Conservation (phyloP, 2,329 filamentous ascomycete species). For the Cryphonectria parasitica region DNA sequence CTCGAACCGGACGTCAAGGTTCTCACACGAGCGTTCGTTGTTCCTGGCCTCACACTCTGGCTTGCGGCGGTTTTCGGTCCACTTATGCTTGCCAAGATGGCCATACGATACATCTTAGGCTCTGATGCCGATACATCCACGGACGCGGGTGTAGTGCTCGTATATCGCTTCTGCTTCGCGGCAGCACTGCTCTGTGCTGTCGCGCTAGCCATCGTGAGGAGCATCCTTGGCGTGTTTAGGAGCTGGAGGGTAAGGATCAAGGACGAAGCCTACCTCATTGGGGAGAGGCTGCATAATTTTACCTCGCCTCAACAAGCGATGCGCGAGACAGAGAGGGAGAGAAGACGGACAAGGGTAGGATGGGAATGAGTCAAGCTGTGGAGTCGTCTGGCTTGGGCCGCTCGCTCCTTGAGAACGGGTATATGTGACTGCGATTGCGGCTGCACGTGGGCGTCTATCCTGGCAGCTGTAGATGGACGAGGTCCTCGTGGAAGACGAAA, state of each 20-base stretch:
- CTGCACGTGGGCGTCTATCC: not conserved
- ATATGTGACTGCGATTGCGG: not conserved
- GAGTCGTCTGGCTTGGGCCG: not conserved
- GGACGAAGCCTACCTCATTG: slow-evolving; percentile 95
- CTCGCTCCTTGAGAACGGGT: not conserved
- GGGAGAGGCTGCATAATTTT: slow-evolving; percentile 94
- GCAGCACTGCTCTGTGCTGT: slow-evolving; percentile 56
- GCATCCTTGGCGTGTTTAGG: slow-evolving; percentile 64
- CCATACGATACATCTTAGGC: slow-evolving; percentile 46
- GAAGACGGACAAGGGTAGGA: slow-evolving; percentile 26
- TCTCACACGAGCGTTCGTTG: slow-evolving; percentile 83
- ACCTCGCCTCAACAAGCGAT: slow-evolving; percentile 49
- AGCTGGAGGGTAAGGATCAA: slow-evolving; percentile 81
- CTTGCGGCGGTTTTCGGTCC: slow-evolving; percentile 67
- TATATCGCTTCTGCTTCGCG: slow-evolving; percentile 72
- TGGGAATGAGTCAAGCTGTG: slow-evolving; percentile 27
- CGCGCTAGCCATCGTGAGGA: slow-evolving; percentile 49
- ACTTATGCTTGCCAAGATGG: slow-evolving; percentile 57
- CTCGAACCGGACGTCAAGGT: slow-evolving; percentile 77
- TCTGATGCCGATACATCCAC: slow-evolving; percentile 30
- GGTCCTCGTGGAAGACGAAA: not conserved
- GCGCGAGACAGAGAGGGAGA: slow-evolving; percentile 25
- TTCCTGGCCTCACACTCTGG: slow-evolving; percentile 71
- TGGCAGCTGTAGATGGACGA: not conserved
- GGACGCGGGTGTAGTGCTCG: slow-evolving; percentile 41